Base-by-base conservation (phyloP, 1,139 yeast species). In the Meyerozyma smithsonii region DNA sequence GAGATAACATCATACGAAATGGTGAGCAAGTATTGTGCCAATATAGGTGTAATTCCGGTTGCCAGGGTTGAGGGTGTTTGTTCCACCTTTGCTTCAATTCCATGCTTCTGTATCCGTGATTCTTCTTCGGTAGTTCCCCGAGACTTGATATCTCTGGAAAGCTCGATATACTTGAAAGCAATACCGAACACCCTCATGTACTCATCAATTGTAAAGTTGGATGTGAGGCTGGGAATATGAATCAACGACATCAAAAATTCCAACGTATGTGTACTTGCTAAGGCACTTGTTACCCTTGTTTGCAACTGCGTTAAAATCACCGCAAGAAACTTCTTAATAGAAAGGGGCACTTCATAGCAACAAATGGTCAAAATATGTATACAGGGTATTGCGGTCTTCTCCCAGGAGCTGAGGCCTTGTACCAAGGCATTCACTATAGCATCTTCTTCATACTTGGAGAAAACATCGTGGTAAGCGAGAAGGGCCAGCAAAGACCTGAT, bases 141-240 rank as follows among this genome's bases (percentile, higher is more conserved):
- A 24, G 55, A 60, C 33, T 59, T 56, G 34, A 71, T 58, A 50
- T 84, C 88, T 40, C 74, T 70, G 1, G 89, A 79, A 52, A 79
- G 82, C 52, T 84, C 87, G 42, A 87, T 83, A 51, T 81, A 84
- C 50, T 82, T 82, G 62, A 87, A 84, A 1, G 90, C 84, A 56
- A 87, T 84, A 0, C 87, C 96, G 64, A 87, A 85, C 1, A 88
- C 87, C 37, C 90, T 69, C 49, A 81, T 83, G 55, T 75, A 84
- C 51, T 88, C 96, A 40, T 84, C 95, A 32, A 74, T 72, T 3
- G 87, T 84, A 54, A 87, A 82, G 50, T 83, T 83, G 1, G 85
- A 74, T 0, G 86, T 81, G 40, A 87, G 62, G 1, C 77, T 62
- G 0, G 94, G 92, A 33, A 84, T 69, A 40, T 82, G 74, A 1